Base-by-base conservation (phyloP, 192 early-diverging fungal genomes). In the Lunasporangiospora selenospora region DNA sequence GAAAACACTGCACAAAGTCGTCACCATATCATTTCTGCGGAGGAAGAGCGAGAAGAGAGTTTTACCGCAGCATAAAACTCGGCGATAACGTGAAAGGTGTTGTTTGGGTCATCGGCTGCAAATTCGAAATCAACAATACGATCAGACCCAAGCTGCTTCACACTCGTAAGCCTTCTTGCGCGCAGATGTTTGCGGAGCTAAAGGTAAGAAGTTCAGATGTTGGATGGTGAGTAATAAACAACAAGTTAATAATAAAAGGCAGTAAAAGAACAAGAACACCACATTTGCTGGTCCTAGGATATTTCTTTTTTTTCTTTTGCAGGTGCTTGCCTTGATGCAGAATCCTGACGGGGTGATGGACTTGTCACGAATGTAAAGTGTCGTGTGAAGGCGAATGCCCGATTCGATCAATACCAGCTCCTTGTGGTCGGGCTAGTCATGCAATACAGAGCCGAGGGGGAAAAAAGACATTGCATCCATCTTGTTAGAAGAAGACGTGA, bases 111-210 rank as follows among this genome's bases (percentile, higher is more conserved):
- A 31, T 75, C 66, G 42, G 89, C 89, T 9, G 85, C 95, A 87
- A 99, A 99, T 56, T 92, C 85, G 80, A 98, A 87, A 77, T 98
- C 94, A 12, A 98, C 83, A 50, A 94, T 88, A 15, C 98, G 87
- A 81, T 99, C 98, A 53, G 87, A 77, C 50, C 96, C 96, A 11
- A 98, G 50, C 77, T 98, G 96, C 16, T 84, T 77, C 0, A 99
- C 81, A 31, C 70, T 80, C 0, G 89, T 92, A 10, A 98, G 75
- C 29, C 94, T 77, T 15, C 91, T 82, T 3, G 93, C 88, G 60
- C 90, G 85, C 38, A 99, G 78, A 49, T 98, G 90, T 76, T 99
- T 99, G 42, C 98, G 89, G 21, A 99, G 83, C 83, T 87, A 60
- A 34, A 30, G 2, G 40, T 4, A 10, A 59, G 15, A 38, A 47